These are phyloP conservation scores for Hypoxylon sp. DNA, from an alignment of 2,329 filamentous ascomycete species.

Conservation along the genomic window DNA sequence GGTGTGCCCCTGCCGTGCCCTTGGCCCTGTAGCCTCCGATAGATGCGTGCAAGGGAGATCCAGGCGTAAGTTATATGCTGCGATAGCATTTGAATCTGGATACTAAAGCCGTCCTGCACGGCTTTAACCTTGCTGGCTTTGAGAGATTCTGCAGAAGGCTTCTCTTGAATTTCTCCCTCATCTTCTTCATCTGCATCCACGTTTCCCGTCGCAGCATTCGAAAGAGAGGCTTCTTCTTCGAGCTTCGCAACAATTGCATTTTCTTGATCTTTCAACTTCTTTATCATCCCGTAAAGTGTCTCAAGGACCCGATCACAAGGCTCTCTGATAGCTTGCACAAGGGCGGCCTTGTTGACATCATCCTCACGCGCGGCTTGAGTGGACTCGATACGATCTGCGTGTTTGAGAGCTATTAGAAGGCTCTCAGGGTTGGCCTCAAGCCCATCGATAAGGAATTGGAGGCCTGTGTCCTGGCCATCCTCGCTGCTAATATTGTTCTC, in stretches of 20 bases:
- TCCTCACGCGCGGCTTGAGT: constrained; percentile 82
- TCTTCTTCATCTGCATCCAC: constrained; percentile 61
- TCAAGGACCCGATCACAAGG: constrained; percentile 87
- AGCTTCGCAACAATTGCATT: constrained; percentile 68
- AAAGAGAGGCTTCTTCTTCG: constrained; percentile 62
- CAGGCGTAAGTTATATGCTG: constrained; percentile 91
- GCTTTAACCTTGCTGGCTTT: constrained; percentile 74
- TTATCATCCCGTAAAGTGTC: constrained; percentile 87
- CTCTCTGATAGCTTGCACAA: constrained; percentile 81
- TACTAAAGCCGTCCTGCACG: constrained; percentile 75
- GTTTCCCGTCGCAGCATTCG: constrained; percentile 41
- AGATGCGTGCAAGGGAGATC: constrained; percentile 94
- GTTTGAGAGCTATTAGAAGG: constrained; percentile 88
- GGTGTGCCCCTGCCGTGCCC: constrained; percentile 66
- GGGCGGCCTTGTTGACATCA: constrained; percentile 78
- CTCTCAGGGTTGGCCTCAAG: constrained; percentile 94
- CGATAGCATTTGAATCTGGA: constrained; percentile 81
- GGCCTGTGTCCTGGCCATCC: constrained; percentile 72
- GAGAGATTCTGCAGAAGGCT: constrained; percentile 62
- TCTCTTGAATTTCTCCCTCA: constrained; percentile 60
- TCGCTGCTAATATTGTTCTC: constrained; percentile 73
- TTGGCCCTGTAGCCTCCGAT: constrained; percentile 93
- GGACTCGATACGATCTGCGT: constrained; percentile 87
- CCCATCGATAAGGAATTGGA: constrained; percentile 84
- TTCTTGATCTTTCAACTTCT: constrained; percentile 76